Evolutionary conservation across 352 stramenopile genomes (phyloP).

Genomic region (Pythium periplocum): DNA sequence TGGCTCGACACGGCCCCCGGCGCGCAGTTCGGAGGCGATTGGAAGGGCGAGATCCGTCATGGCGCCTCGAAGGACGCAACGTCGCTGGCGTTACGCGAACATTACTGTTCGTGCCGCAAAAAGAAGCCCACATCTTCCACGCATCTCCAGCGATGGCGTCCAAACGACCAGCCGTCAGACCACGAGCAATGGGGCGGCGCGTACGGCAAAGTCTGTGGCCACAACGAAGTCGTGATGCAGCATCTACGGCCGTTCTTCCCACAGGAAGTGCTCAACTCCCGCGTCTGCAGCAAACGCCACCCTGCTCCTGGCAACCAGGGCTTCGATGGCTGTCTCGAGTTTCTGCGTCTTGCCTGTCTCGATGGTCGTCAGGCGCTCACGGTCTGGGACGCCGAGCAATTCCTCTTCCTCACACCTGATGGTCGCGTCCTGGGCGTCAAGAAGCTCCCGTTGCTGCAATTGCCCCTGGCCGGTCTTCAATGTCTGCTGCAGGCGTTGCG

Average conservation of each 20-base stretch:
- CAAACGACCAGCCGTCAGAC: constrained; percentile 71
- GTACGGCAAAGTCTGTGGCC: constrained; percentile 82
- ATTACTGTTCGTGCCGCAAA: constrained; percentile 23
- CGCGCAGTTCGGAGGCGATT: constrained; percentile 42
- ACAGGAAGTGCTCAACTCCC: constrained; percentile 86
- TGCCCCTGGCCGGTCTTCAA: constrained; percentile 54
- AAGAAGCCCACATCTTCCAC: constrained; percentile 8
- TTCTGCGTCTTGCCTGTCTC: constrained; percentile 61
- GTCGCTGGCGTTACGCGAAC: constrained; percentile 50
- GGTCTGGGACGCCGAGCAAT: constrained; percentile 81
- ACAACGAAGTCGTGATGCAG: constrained; percentile 90
- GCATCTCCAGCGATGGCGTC: constrained; percentile 47
- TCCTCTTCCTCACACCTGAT: constrained; percentile 49
- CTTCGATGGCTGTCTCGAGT: constrained; percentile 88
- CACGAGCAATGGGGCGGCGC: constrained; percentile 69
- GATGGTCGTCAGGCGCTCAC: constrained; percentile 48
- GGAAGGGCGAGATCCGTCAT: constrained; percentile 59
- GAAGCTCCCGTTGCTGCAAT: constrained; percentile 63
- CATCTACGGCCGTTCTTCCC: constrained; percentile 79
- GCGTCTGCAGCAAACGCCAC: constrained; percentile 69
- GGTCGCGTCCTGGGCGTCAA: constrained; percentile 47
- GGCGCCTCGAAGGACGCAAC: constrained; percentile 69
- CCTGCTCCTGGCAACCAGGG: constrained; percentile 84
- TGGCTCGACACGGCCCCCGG: constrained; percentile 75
- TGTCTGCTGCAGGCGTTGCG: constrained; percentile 48